These are phyloP conservation scores for Botrytis squamosa DNA, from an alignment of 2,329 filamentous ascomycete genomes.

Conservation along the genomic window DNA sequence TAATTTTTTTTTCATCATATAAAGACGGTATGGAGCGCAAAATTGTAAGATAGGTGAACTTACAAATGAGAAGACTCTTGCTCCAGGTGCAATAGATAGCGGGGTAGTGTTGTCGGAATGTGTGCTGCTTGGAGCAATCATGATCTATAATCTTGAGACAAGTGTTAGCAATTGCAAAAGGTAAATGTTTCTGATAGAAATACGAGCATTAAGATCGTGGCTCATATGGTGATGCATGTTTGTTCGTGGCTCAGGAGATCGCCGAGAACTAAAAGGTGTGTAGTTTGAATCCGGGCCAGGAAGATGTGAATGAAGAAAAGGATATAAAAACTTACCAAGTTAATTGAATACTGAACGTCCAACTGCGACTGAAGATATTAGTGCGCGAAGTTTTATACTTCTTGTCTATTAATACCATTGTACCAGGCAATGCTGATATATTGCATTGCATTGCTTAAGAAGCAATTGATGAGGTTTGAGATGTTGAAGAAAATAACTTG, in stretches of 20 bases:
- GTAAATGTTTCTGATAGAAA: constrained; percentile 22
- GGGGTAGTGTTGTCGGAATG: background rate
- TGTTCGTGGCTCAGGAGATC: constrained; percentile 42
- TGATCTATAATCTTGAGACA: background rate
- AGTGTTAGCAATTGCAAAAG: constrained; percentile 27
- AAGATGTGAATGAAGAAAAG: background rate
- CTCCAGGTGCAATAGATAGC: background rate
- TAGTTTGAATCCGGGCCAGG: constrained; percentile 19
- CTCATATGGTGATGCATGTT: constrained; percentile 81
- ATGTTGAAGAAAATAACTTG: background rate
- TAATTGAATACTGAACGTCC: background rate
- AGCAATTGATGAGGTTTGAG: constrained; percentile 5
- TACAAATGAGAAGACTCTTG: background rate
- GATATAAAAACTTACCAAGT: constrained; percentile 31
- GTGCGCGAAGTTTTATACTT: background rate
- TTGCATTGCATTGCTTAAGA: constrained; percentile 7
- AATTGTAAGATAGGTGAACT: constrained; percentile 3
- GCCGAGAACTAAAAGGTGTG: constrained; percentile 35
- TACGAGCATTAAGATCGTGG: constrained; percentile 32
- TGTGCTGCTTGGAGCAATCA: background rate
- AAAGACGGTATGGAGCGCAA: constrained; percentile 34
- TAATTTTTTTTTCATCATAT: constrained; percentile 64
- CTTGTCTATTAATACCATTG: background rate
- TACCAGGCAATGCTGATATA: background rate
- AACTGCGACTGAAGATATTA: background rate